A percentile compares a stretch with the other conserved stretches of the same genome.
Conservation (phyloP, 1,284 basidiomycete species). For the Phylloporus sp. region DNA sequence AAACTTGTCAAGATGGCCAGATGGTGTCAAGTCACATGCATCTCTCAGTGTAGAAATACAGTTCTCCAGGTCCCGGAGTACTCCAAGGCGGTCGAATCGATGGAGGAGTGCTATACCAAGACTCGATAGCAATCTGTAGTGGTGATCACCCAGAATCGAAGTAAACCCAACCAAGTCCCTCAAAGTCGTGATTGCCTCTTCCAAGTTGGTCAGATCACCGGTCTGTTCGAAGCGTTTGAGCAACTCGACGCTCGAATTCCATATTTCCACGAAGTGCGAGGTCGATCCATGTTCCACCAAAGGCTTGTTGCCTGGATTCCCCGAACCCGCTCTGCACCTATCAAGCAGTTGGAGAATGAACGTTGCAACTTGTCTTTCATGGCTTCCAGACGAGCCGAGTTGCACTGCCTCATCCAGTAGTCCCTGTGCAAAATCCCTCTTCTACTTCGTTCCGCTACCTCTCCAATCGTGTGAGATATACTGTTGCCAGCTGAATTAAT, state of each 20-base stretch:
- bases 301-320: background rate
- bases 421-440: background rate
- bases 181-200: background rate
- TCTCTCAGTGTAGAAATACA: no score
- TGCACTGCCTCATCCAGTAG: background rate
- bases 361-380: background rate
- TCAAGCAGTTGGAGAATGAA: background rate
- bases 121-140: no score
- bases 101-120: no score
- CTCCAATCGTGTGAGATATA: background rate
- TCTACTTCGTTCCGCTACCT: background rate
- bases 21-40: no score
- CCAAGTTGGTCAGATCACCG: background rate
- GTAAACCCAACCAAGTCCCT: no score
- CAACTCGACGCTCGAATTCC: background rate
- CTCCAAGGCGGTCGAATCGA: no score
- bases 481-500: background rate
- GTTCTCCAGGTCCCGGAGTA: no score
- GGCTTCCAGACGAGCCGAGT: background rate
- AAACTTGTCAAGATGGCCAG: no score
- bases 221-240: background rate
- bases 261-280: background rate
- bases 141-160: no score
- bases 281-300: background rate
- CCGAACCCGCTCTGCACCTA: background rate